These are phyloP conservation scores for Taphrina confusa DNA, from an alignment of 1,139 yeast genomes.

Conservation along the genomic window DNA sequence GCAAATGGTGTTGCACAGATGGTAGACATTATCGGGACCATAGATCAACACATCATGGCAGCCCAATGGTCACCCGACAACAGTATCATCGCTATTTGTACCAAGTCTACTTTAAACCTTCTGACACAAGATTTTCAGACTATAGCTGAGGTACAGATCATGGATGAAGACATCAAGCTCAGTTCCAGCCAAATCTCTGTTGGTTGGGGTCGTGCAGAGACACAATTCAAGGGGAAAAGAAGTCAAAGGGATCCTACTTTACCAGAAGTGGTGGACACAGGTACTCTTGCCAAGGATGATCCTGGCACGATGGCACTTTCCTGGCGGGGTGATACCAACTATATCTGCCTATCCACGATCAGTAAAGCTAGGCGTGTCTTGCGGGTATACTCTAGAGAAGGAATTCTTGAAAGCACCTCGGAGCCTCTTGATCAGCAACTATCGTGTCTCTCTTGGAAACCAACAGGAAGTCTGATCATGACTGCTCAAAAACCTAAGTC, in stretches of 20 bases:
- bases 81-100: constrained; percentile 71
- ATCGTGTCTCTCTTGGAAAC: constrained; percentile 77
- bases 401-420: constrained; percentile 72
- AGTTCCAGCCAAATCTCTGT: constrained; percentile 86
- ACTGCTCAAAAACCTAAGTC: constrained; percentile 63
- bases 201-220: constrained; percentile 98
- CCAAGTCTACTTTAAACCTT: constrained; percentile 48
- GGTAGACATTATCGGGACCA: constrained; percentile 75
- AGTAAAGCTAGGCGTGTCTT: constrained; percentile 70
- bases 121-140: constrained; percentile 81
- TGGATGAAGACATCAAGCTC: constrained; percentile 62
- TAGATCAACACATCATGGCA: constrained; percentile 71
- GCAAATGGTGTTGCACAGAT: constrained; percentile 59
- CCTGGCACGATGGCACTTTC: constrained; percentile 54
- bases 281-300: constrained; percentile 53
- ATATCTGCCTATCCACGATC: constrained; percentile 65
- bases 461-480: constrained; percentile 86
- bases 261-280: constrained; percentile 68
- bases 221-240: constrained; percentile 95
- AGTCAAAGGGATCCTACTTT: constrained; percentile 95
- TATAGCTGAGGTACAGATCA: constrained; percentile 62
- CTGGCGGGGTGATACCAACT: constrained; percentile 97
- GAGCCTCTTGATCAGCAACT: constrained; percentile 89
- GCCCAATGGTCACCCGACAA: constrained; percentile 93
- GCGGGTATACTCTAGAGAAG: constrained; percentile 75